phyloP scores from a whole-genome alignment of 306 rosid species.

The Acacia melanoxylon region DNA sequence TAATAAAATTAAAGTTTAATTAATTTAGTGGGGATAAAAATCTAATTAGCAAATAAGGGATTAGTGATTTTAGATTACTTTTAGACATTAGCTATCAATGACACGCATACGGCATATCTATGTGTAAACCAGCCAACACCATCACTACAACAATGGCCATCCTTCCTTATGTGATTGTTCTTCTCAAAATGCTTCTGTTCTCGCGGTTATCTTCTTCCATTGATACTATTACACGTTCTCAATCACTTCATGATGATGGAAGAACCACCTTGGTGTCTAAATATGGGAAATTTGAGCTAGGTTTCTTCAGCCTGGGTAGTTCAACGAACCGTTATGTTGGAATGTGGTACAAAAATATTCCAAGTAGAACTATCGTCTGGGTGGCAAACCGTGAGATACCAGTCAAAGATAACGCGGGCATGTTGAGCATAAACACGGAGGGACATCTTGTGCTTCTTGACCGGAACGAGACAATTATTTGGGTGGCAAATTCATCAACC shows the following conservation, averaged over 20 bases:
- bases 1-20: too few species aligned
- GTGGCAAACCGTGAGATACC: conserved; percentile 54
- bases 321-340: conserved; percentile 42
- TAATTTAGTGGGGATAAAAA: too few species aligned
- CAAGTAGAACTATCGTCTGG: conserved; percentile 43
- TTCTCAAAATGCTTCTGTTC: neutral
- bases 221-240: neutral
- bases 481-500: conserved; percentile 27
- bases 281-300: conserved; percentile 8
- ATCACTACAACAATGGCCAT: neutral
- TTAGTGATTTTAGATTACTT: too few species aligned
- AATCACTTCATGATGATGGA: neutral
- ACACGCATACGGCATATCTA: too few species aligned
- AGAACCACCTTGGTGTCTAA: neutral
- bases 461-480: conserved; percentile 25
- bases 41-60: too few species aligned
- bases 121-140: neutral
- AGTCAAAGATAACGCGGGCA: conserved; percentile 31
- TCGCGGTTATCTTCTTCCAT: neutral
- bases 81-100: too few species aligned
- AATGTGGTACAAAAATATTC: conserved; percentile 48
- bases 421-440: conserved; percentile 23
- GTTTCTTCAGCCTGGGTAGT: neutral
- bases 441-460: conserved; percentile 27
- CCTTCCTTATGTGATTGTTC: neutral